A percentile compares a stretch with the other conserved stretches of the same genome.
Conservation (phyloP, 192 early-diverging fungal genomes). For the Cetraspora pellucida region DNA sequence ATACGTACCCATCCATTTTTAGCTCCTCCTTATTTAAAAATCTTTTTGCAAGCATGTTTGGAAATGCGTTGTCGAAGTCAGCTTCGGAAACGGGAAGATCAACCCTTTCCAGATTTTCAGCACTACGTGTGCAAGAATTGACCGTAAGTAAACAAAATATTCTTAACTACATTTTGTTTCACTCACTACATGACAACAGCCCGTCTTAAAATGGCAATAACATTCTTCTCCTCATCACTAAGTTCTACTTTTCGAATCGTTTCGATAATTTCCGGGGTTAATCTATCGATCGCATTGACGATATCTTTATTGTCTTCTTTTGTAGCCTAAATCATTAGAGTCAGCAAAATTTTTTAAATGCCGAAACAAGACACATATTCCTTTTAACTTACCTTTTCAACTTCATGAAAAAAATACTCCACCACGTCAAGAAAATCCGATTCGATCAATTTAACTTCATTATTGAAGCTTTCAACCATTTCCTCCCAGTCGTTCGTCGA, state of each 20-base stretch:
- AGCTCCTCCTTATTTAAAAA: conserved; percentile 30
- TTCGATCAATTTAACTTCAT: conserved; percentile 34
- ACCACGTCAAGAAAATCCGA: conserved; percentile 26
- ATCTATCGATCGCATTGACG: conserved; percentile 32
- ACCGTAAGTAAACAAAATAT: conserved; percentile 26
- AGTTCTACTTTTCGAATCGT: conserved; percentile 22
- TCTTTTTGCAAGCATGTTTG: conserved; percentile 32
- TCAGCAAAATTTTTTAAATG: conserved; percentile 36
- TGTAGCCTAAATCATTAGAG: conserved; percentile 28
- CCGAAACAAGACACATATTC: conserved; percentile 27
- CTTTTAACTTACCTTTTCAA: conserved; percentile 34
- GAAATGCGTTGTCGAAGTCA: conserved; percentile 34
- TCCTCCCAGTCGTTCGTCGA: conserved; percentile 30
- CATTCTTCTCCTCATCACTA: conserved; percentile 29
- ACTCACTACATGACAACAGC: conserved; percentile 36
- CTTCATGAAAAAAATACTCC: conserved; percentile 37
- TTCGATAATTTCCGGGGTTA: conserved; percentile 33
- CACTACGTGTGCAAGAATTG: conserved; percentile 14
- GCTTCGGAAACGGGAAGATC: conserved; percentile 33
- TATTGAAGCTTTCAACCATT: conserved; percentile 32
- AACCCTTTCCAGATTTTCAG: conserved; percentile 30
- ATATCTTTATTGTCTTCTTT: conserved; percentile 31
- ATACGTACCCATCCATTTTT: conserved; percentile 38
- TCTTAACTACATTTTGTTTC: conserved; percentile 5
- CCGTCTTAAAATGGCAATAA: conserved; percentile 29